Evolutionary conservation across 192 early-diverging fungal genomes (phyloP).

Genomic region (Coemansia guatemalensis): DNA sequence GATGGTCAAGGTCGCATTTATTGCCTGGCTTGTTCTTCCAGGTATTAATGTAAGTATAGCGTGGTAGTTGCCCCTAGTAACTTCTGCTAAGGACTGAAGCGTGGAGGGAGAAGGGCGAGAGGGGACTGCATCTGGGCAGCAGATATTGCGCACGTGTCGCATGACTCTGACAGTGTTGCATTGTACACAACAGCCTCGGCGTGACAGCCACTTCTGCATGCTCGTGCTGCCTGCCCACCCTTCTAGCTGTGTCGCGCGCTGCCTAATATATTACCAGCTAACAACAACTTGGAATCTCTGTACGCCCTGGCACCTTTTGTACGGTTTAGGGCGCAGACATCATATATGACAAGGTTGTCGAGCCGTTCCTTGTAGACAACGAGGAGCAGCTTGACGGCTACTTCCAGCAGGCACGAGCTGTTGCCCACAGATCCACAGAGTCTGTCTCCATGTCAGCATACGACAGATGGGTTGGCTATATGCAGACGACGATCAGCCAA

Average conservation of each 20-base stretch:
- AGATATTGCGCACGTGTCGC: constrained; percentile 9
- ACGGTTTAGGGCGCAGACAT: constrained; percentile 42
- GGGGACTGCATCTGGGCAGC: not conserved
- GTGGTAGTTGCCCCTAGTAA: not conserved
- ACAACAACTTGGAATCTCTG: not conserved
- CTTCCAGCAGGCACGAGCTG: constrained; percentile 43
- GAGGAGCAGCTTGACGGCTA: constrained; percentile 41
- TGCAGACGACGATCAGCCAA: constrained; percentile 39
- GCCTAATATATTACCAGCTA: not conserved
- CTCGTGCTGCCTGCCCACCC: not conserved
- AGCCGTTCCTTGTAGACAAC: constrained; percentile 44
- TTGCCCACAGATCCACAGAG: constrained; percentile 42
- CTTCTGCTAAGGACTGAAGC: not conserved
- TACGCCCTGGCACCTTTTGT: not conserved
- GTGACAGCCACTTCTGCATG: constrained; percentile 6
- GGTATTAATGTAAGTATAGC: constrained; percentile 47
- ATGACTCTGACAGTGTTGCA: constrained; percentile 1
- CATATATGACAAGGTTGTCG: constrained; percentile 50
- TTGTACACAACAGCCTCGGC: not conserved
- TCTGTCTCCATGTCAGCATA: constrained; percentile 42
- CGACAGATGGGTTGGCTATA: constrained; percentile 50
- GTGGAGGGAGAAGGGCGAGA: not conserved
- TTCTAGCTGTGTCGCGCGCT: not conserved
- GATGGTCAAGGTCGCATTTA: constrained; percentile 45
- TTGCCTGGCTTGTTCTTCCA: constrained; percentile 53